phyloP scores from a whole-genome alignment of 176 grass and related monocot species.

The Tillandsia fasciculata region DNA sequence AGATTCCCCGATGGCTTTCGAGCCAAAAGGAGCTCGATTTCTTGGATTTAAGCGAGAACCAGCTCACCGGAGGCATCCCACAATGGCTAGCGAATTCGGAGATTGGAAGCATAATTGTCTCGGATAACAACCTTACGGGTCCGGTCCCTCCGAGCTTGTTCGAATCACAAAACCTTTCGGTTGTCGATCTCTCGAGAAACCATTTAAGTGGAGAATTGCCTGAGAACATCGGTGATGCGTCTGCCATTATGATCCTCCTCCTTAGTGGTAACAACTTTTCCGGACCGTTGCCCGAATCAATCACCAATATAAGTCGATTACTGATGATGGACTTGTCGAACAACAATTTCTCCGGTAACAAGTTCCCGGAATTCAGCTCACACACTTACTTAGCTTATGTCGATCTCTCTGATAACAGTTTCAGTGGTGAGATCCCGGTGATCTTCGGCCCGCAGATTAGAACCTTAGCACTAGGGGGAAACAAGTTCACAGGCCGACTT shows the following conservation, averaged over 20 bases:
- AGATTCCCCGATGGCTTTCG: constrained; percentile 19
- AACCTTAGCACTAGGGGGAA: constrained; percentile 12
- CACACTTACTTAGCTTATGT: constrained; percentile 18
- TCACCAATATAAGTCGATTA: constrained; percentile 21
- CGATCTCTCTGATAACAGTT: constrained; percentile 19
- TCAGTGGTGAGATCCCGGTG: constrained; percentile 8
- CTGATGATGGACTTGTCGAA: constrained; percentile 12
- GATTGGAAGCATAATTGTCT: constrained; percentile 12
- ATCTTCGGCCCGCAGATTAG: constrained; percentile 16
- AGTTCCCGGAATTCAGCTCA: constrained; percentile 8
- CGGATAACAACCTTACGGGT: constrained; percentile 17
- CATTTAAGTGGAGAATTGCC: constrained; percentile 18
- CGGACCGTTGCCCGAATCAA: constrained; percentile 11
- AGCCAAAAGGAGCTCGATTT: constrained; percentile 24
- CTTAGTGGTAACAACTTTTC: constrained; percentile 13
- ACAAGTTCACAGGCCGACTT: constrained; percentile 14
- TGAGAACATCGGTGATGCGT: constrained; percentile 12
- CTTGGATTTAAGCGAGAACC: constrained; percentile 26
- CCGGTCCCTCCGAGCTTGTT: constrained; percentile 15
- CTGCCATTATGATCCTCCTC: constrained; percentile 16
- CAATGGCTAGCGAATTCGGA: constrained; percentile 4
- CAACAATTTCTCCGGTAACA: constrained; percentile 18
- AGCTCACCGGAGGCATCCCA: constrained; percentile 13
- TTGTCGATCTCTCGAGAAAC: constrained; percentile 22
- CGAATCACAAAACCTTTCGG: constrained; percentile 9